These are phyloP conservation scores for Arbutus unedo DNA, from an alignment of 148 eudicot genomes.

Conservation along the genomic window DNA sequence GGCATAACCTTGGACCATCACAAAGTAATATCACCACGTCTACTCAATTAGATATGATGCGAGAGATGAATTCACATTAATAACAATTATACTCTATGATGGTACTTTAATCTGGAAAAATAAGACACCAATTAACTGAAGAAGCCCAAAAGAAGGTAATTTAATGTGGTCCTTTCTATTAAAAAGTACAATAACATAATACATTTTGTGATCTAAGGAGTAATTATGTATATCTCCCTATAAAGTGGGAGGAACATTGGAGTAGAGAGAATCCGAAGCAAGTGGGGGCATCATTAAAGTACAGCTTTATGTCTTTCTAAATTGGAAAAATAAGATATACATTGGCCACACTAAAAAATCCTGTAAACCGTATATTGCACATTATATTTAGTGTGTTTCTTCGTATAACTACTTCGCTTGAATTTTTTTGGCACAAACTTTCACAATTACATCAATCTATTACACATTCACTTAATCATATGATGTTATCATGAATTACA, in stretches of 20 bases:
- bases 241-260: background rate
- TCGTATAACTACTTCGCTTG: too few species aligned
- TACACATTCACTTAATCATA: background rate
- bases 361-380: background rate
- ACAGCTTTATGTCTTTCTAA: too few species aligned
- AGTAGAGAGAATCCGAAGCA: background rate
- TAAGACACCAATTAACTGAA: background rate
- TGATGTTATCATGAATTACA: background rate
- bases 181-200: background rate
- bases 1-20: background rate
- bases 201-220: background rate
- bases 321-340: background rate
- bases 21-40: background rate
- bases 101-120: background rate
- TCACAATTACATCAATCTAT: background rate
- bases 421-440: background rate
- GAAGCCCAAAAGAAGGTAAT: background rate
- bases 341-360: background rate
- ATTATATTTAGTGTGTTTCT: too few species aligned
- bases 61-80: background rate
- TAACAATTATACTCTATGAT: background rate
- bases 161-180: background rate
- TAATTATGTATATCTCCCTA: background rate
- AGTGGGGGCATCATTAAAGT: background rate
- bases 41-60: background rate